Evolutionary conservation across 2,329 filamentous ascomycete species (phyloP), one percentile per base, ranked within the genome.

Genomic region (Colletotrichum melonis): DNA sequence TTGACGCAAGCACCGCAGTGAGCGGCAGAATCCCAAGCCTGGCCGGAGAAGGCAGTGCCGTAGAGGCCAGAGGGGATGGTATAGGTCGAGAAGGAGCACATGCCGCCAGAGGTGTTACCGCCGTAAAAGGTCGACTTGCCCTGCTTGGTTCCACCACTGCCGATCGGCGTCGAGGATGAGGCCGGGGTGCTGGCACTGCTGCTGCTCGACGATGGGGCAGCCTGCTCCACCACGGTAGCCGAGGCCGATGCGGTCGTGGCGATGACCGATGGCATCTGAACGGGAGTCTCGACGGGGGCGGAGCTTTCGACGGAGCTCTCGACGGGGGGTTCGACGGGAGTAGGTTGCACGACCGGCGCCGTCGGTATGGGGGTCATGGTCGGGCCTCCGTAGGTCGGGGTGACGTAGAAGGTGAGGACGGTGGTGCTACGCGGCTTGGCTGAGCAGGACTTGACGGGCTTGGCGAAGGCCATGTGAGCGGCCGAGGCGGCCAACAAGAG

Each of bases 71-170:
- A 83, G 7, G 91, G 91, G 30, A 93, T 83, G 3, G 86, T 91
- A 82, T 92, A 92, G 63, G 86, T 88, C 8, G 85, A 84, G 84
- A 93, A 92, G 14, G 88, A 90, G 81, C 92, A 94, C 72, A 86
- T 87, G 74, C 92, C 92, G 52, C 91, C 91, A 5, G 81, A 80
- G 2, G 90, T 79, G 78, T 90, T 88, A 35, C 89, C 88, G 38
- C 86, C 86, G 77, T 90, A 90, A 76, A 84, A 88, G 59, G 88
- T 90, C 57, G 86, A 86, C 69, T 82, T 76, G 74, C 86, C 86
- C 60, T 42, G 42, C 11, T 55, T 74, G 56, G 49, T 52, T 8
- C 8, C 56, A 58, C 35, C 22, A 55, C 60, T 30, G 62, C 67
- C 58, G 49, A 67, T 63, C n/a, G 62, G 56, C 35, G 35, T 38